Evolutionary conservation across 2,329 filamentous ascomycete species (phyloP), one percentile per base, ranked within the genome.

Genomic region (Botrytis sinoallii): DNA sequence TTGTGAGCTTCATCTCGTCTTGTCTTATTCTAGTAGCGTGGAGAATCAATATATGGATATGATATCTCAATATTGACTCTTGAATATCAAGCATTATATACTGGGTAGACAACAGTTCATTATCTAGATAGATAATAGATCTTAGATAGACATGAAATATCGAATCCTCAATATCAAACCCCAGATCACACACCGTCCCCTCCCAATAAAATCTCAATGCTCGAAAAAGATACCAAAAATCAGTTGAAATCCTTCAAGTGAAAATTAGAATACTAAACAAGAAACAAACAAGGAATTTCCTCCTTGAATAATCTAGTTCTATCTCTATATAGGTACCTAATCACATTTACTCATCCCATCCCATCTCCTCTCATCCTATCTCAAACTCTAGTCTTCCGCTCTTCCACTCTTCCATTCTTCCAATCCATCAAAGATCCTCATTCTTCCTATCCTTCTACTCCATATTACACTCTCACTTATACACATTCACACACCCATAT

Each of bases 31-130:
- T 12, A 25, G 25, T 16, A 55, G 12, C 25, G 4, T n/a, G 2
- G 12, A n/a, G 0, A n/a, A 14, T 16, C 0, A 3, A 55, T 3
- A 0, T 1, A 0, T 16, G 25, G 25, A n/a, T n/a, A 55, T 52
- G 4, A n/a, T 3, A 0, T 14, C 25, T n/a, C 22, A 12, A 52
- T 25, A 0, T 52, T 4, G 0, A n/a, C 12, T 25, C 4, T 25
- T 4, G 4, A 1, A 10, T n/a, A 52, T 52, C 4, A n/a, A 52
- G 48, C 4, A 52, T 5, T 0, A n/a, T 4, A 4, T 48, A 44
- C 42, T 20, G 1, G 6, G 6, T 7, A 48, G 20, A 25, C 3
- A 22, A 10, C 46, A 48, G 3, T 10, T 4, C 20, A 25, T 22
- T 1, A 48, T 48, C 8, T 2, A 25, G 9, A 0, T 48, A 48